These are phyloP conservation scores for Ganoderma resinaceum DNA, from an alignment of 1,284 basidiomycete species.

Conservation along the genomic window DNA sequence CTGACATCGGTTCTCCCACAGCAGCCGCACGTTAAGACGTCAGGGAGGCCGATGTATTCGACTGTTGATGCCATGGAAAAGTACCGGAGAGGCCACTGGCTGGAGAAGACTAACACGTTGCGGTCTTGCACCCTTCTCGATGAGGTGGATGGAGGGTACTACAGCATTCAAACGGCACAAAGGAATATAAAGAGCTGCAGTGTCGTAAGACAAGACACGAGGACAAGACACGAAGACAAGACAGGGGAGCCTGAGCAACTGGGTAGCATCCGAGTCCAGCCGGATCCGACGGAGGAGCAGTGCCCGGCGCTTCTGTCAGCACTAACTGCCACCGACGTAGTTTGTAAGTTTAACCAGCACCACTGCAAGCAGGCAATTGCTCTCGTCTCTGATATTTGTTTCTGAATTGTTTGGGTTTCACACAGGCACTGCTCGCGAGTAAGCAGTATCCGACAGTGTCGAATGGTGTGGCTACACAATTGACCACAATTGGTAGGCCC, in stretches of 20 bases:
- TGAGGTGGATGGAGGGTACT: not conserved
- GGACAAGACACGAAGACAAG: not conserved
- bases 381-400: not conserved
- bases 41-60: not conserved
- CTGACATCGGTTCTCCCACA: not conserved
- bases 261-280: too few relatives aligned
- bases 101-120: not conserved
- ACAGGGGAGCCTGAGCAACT: too few relatives aligned
- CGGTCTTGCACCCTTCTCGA: not conserved
- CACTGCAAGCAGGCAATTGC: not conserved
- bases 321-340: not conserved
- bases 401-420: not conserved
- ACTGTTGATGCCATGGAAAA: not conserved
- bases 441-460: not conserved
- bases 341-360: too few relatives aligned
- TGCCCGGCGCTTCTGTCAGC: not conserved
- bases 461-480: not conserved
- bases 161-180: not conserved
- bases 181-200: not conserved
- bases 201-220: not conserved
- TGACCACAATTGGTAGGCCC: not conserved
- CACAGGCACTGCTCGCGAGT: not conserved
- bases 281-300: too few relatives aligned
- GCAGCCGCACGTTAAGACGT: not conserved
- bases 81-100: not conserved